Base-by-base conservation (phyloP, 495 filamentous ascomycete genomes). In the Penicillium coffeae region DNA sequence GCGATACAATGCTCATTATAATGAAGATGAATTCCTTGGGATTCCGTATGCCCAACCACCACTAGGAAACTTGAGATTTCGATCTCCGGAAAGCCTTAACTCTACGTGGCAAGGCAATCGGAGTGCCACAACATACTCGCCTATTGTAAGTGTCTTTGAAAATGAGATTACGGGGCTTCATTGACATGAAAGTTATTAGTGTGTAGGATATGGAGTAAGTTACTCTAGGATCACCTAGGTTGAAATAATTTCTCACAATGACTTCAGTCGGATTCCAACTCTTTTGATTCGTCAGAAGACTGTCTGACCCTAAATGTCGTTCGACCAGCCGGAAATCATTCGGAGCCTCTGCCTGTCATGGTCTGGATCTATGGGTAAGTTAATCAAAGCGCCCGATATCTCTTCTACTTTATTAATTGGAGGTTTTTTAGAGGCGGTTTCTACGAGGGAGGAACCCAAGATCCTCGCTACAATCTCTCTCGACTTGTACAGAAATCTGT, bases 391-490 rank as follows among this genome's bases (percentile, higher is more conserved):
- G n/a, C n/a, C n/a, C n/a, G n/a, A n/a, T n/a, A n/a, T n/a, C n/a
- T n/a, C n/a, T n/a, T n/a, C n/a, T n/a, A n/a, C n/a, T n/a, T n/a
- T n/a, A n/a, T n/a, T n/a, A n/a, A n/a, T n/a, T n/a, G n/a, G n/a
- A n/a, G n/a, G n/a, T n/a, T n/a, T n/a, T n/a, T n/a, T n/a, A n/a
- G 77, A 1, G 78, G 76, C 18, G 71, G 65, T 13, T 75, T 73
- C 38, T 49, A 45, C 21, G 55, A 56, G 13, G 74, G 72, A 5
- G 71, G 72, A 14, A 50, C 68, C 27, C 62, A 69, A 43, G 60
- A 69, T 7, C 65, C 64, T 16, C 69, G 68, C 27, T 71, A 77
- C 63, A 58, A 66, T 51, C 60, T 64, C 32, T 47, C 70, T 54
- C 38, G 37, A 41, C 27, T 56, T 15, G 41, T 55, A 12, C 42